These are phyloP conservation scores for Grigorovia yakushimaensis DNA, from an alignment of 805 yeast genomes.

Conservation along the genomic window DNA sequence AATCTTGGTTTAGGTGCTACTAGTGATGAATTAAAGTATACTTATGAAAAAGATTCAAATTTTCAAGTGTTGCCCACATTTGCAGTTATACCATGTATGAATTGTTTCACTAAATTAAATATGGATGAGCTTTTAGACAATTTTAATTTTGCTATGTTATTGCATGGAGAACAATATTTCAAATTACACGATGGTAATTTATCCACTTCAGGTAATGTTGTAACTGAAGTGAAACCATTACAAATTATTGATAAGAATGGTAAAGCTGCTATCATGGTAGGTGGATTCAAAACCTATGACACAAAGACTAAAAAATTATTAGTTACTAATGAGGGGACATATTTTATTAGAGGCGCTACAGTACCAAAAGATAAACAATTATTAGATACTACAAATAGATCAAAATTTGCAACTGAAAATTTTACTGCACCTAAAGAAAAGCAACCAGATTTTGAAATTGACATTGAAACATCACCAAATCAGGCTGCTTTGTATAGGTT, in stretches of 20 bases:
- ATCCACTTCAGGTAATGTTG: slow-evolving; percentile 58
- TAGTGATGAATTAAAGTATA: slow-evolving; percentile 64
- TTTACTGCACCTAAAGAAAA: slow-evolving; percentile 51
- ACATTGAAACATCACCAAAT: slow-evolving; percentile 50
- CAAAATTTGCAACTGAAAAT: slow-evolving; percentile 49
- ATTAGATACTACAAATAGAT: slow-evolving; percentile 37
- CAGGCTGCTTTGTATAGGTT: slow-evolving; percentile 86
- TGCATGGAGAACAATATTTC: slow-evolving; percentile 93
- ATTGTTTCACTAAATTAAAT: slow-evolving; percentile 46
- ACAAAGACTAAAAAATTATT: slow-evolving; percentile 55
- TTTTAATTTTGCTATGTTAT: slow-evolving; percentile 79
- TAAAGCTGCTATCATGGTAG: slow-evolving; percentile 68
- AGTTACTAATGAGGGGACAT: slow-evolving; percentile 75
- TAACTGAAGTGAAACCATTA: slow-evolving; percentile 56
- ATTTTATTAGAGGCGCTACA: slow-evolving; percentile 66
- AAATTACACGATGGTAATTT: slow-evolving; percentile 48
- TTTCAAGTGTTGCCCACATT: slow-evolving; percentile 84
- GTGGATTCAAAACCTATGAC: slow-evolving; percentile 63
- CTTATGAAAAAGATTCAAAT: slow-evolving; percentile 63
- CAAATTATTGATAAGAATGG: slow-evolving; percentile 77
- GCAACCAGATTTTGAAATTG: slow-evolving; percentile 56
- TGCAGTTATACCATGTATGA: slow-evolving; percentile 82
- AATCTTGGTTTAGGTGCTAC: slow-evolving; percentile 85
- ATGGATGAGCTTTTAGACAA: slow-evolving; percentile 57
- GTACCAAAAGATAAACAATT: slow-evolving; percentile 42